Conservation (phyloP, 257 asterid species). For the Salvia hispanica region DNA sequence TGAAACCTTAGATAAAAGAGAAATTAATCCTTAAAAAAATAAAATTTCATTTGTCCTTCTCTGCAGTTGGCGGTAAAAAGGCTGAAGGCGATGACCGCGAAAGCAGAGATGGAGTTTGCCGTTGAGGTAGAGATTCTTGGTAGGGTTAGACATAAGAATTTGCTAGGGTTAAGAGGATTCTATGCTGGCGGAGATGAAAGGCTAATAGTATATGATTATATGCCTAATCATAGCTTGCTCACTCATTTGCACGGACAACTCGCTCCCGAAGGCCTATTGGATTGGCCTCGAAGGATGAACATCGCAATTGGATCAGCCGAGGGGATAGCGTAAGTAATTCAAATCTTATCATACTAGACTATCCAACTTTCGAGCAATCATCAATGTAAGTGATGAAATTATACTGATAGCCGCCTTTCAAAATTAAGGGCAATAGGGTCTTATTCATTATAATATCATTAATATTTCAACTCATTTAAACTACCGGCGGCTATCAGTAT, state of each 20-base stretch:
- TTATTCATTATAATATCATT: too few relatives aligned
- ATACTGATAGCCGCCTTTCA: too few relatives aligned
- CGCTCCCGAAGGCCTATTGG: slow-evolving; percentile 57
- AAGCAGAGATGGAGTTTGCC: slow-evolving; percentile 87
- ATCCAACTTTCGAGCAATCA: too few relatives aligned
- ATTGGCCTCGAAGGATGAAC: slow-evolving; percentile 62
- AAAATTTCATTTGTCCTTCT: not conserved
- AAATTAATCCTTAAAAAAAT: too few relatives aligned
- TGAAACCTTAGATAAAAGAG: too few relatives aligned
- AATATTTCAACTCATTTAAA: too few relatives aligned
- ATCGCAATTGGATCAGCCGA: slow-evolving; percentile 67
- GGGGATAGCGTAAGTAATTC: slow-evolving; percentile 56
- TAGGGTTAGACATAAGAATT: slow-evolving; percentile 71
- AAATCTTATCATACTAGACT: too few relatives aligned
- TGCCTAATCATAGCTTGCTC: slow-evolving; percentile 79
- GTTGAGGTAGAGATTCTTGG: slow-evolving; percentile 84
- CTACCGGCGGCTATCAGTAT: too few relatives aligned
- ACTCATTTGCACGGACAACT: slow-evolving; percentile 76
- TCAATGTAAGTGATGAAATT: too few relatives aligned
- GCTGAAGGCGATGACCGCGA: slow-evolving; percentile 70
- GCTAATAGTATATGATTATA: slow-evolving; percentile 74
- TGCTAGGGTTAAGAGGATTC: slow-evolving; percentile 71
- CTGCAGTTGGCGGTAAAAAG: slow-evolving; percentile 73
- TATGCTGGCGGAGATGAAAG: slow-evolving; percentile 81
- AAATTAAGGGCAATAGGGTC: too few relatives aligned